A percentile compares a stretch with the other conserved stretches of the same genome.
Evolutionary conservation across 2,329 filamentous ascomycete species (phyloP).

Genomic region (Talaromyces sp.): DNA sequence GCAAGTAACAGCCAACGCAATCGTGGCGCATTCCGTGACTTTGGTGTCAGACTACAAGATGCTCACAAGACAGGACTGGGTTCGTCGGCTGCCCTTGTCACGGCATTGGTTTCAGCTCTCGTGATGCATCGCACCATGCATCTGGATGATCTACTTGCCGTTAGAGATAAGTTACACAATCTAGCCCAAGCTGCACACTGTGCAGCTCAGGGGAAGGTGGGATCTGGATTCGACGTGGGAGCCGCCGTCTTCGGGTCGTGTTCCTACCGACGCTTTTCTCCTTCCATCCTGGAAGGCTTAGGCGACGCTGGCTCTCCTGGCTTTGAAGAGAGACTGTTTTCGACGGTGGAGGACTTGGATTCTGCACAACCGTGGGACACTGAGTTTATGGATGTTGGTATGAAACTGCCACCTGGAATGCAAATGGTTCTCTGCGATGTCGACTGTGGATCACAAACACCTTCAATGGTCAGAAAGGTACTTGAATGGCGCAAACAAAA

Average conservation of each 20-base stretch:
- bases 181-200: constrained; percentile 91
- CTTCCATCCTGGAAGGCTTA: constrained; percentile 63
- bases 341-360: constrained; percentile 61
- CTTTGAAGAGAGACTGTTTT: constrained; percentile 64
- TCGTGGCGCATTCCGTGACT: constrained; percentile 65
- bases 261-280: constrained; percentile 88
- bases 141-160: constrained; percentile 44
- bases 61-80: constrained; percentile 96
- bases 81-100: constrained; percentile 90
- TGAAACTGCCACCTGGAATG: constrained; percentile 68
- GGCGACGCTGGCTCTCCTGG: constrained; percentile 62
- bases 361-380: constrained; percentile 66
- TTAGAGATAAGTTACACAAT: constrained; percentile 72
- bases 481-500: constrained; percentile 72
- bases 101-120: constrained; percentile 63
- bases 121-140: constrained; percentile 44
- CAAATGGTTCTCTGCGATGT: constrained; percentile 92
- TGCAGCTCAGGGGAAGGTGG: constrained; percentile 93
- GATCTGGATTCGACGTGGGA: constrained; percentile 92
- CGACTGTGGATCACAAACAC: constrained; percentile 87
- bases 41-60: constrained; percentile 67
- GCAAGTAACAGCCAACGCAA: constrained; percentile 32
- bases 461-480: constrained; percentile 92
- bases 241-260: constrained; percentile 89
- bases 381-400: constrained; percentile 65